phyloP scores from a whole-genome alignment of 2,329 filamentous ascomycete species.

The Diplodia scrobiculata region DNA sequence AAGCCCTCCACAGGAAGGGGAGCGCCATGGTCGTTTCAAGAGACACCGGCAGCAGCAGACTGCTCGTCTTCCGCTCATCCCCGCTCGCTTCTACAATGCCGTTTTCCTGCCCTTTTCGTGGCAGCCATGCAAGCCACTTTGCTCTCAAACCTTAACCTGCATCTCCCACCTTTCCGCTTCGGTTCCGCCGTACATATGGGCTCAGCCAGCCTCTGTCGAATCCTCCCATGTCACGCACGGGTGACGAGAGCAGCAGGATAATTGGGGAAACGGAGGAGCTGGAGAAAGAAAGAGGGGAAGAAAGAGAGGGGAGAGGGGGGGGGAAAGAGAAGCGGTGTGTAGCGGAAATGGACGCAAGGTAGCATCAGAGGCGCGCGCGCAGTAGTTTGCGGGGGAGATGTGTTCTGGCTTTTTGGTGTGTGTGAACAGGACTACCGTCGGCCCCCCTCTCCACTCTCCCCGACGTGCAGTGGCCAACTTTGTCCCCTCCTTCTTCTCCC shows the following conservation, averaged over 20 bases:
- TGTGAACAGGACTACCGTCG: background rate
- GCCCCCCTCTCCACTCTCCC: background rate
- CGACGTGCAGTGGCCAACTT: background rate
- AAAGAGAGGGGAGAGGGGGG: background rate
- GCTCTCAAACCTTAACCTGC: background rate
- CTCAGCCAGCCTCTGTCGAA: background rate
- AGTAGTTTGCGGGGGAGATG: background rate
- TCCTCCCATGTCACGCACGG: background rate
- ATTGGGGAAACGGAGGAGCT: background rate
- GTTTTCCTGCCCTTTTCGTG: background rate
- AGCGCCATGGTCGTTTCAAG: no score
- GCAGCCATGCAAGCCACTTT: background rate
- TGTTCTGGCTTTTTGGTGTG: background rate
- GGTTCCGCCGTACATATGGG: background rate
- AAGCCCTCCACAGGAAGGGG: no score
- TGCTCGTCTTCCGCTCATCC: background rate
- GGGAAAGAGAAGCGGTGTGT: background rate
- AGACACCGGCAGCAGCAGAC: no score
- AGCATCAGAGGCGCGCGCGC: background rate
- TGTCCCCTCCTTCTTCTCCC: background rate
- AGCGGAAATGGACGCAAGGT: background rate
- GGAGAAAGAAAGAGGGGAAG: background rate
- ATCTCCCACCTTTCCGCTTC: background rate
- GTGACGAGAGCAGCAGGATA: background rate
- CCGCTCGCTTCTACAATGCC: background rate